Evolutionary conservation across 2,329 filamentous ascomycete genomes (phyloP), one percentile per base, ranked within the genome.

Genomic region (Conoideocrella luteorostrata): DNA sequence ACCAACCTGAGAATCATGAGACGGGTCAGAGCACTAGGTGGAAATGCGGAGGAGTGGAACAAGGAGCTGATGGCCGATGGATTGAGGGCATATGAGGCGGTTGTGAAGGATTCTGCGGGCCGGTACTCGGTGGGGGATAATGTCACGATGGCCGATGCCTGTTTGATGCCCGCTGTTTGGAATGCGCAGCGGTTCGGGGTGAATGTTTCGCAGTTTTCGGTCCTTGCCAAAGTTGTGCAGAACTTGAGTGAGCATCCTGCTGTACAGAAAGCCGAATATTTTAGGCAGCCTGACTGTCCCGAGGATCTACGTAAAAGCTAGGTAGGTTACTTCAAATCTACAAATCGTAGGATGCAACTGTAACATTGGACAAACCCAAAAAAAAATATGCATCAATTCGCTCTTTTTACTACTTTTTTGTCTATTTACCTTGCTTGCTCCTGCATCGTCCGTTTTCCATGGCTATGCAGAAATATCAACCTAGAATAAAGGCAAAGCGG

Each of bases 91-190:
- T 82, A 80, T 50, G 78, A 84, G 56, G 53, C 58, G 7, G 54
- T 75, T 1, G 56, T 59, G 0, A 50, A 47, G 17, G 52, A 43
- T 46, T 60, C 55, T 7, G 66, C 72, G 0, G 76, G 77, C 0
- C 63, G 48, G 24, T 82, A 71, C 51, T 78, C 74, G 2, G 70
- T 78, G 4, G 80, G 77, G 0, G 72, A 82, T 57, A 46, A 58
- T 1, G 53, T 83, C 3, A 78, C 72, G 0, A 48, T 82, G 51
- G 80, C 80, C 3, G 80, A 83, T 59, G 69, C 74, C 22, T 75
- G 70, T 50, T 57, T 83, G 18, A 57, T 80, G 42, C 78, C 79
- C 4, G 77, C 77, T 1, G 66, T 76, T 21, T 79, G 78, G 70
- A 73, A 71, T 10, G 78, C 78, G 0, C 60, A 74, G 58, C 62